Evolutionary conservation across 2,329 filamentous ascomycete genomes (phyloP), one percentile per base, ranked within the genome.

Genomic region (Leptodontidium sp.): DNA sequence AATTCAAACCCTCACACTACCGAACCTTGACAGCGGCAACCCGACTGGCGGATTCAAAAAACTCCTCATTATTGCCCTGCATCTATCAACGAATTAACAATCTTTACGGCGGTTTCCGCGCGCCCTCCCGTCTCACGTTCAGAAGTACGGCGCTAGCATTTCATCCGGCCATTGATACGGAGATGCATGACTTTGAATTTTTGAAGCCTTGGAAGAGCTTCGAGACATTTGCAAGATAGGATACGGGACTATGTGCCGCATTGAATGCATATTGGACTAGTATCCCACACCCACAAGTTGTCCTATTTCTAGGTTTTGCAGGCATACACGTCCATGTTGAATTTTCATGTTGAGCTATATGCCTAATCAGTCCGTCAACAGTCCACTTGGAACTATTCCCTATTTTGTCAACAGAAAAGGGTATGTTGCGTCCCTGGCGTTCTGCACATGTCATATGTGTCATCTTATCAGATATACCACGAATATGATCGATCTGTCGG

Each of bases 31-130:
- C n/a, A 62, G 26, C 43, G 15, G 40, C 43, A 62, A 50, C 26
- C 45, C 43, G 59, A 62, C 59, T 50, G 45, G 59, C 29, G 14
- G 40, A 50, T 14, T 62, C 26, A 35, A 49, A 49, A 32, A 9
- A 5, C 26, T 21, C 43, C 29, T 62, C 57, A 40, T 26, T 59
- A 15, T 45, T 59, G 21, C 21, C n/a, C 38, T 43, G 35, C 35
- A 45, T 24, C 24, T 14, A 32, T 24, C 26, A 61, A 45, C 58
- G 38, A 29, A 17, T 45, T 4, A 1, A 8, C 40, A 11, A 26
- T 26, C 3, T 61, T 43, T 45, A 47, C 40, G 32, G 55, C n/a
- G 32, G 8, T 40, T 58, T 24, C n/a, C 55, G 55, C 55, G 32
- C 35, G n/a, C 55, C 9, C 12, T 24, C 55, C 55, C 35, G 32